Percentiles rank a stretch among this genome's conserved stretches.
phyloP scores from a whole-genome alignment of 352 stramenopile genomes.

The Phytophthora citricola region DNA sequence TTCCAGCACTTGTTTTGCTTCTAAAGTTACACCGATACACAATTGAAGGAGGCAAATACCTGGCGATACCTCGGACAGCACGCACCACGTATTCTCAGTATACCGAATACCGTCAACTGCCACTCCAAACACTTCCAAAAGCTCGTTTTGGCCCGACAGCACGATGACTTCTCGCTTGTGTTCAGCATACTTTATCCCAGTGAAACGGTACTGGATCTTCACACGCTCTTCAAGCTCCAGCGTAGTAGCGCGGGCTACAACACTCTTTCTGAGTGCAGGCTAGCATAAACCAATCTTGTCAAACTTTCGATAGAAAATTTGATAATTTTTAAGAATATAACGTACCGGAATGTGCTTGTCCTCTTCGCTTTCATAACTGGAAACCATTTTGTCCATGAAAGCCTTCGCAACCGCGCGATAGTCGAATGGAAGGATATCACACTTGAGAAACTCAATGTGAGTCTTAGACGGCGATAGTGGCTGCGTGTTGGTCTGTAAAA shows the following conservation, averaged over 20 bases:
- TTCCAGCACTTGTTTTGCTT: neutral
- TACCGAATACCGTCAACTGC: neutral
- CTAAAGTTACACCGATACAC: neutral
- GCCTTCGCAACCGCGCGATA: too few species aligned
- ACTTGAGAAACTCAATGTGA: too few species aligned
- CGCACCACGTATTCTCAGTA: neutral
- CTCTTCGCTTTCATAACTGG: too few species aligned
- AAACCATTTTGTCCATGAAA: too few species aligned
- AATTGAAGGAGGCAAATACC: constrained; percentile 3
- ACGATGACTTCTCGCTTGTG: constrained; percentile 10
- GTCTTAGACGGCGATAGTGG: too few species aligned
- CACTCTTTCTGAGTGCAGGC: neutral
- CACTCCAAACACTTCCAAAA: constrained; percentile 2
- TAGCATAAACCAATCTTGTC: neutral
- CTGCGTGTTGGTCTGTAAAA: too few species aligned
- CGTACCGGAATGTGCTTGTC: too few species aligned
- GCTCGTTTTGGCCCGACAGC: neutral
- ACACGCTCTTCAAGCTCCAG: neutral
- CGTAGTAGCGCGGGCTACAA: constrained; percentile 3
- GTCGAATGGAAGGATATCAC: too few species aligned
- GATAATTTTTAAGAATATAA: too few species aligned
- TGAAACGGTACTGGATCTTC: constrained; percentile 5
- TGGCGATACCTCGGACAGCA: neutral
- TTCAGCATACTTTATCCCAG: constrained; percentile 1
- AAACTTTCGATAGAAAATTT: too few species aligned